Evolutionary conservation across 2,329 filamentous ascomycete genomes (phyloP).

Genomic region (Aureobasidium sp.): DNA sequence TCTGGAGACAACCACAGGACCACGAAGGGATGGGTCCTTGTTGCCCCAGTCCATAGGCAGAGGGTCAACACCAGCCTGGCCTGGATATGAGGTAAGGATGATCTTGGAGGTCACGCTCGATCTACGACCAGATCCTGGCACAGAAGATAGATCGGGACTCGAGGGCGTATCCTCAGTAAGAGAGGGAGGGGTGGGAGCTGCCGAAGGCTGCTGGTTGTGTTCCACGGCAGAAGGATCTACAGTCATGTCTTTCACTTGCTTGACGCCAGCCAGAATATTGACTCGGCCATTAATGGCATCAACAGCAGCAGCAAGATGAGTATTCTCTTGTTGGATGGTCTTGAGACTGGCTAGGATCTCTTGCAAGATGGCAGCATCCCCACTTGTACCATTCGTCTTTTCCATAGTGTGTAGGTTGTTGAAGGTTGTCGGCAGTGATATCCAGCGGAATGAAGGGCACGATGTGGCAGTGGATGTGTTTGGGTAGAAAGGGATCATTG

Average conservation of each 20-base stretch:
- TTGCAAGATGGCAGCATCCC: conserved; percentile 34
- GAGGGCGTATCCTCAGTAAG: neutral
- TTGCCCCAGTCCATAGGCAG: conserved; percentile 83
- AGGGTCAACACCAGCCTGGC: conserved; percentile 91
- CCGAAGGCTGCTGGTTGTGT: conserved; percentile 1
- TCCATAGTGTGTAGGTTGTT: neutral
- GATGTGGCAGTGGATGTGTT: neutral
- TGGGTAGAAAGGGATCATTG: neutral
- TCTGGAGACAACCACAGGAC: conserved; percentile 81
- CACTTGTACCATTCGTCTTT: neutral
- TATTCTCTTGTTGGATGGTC: conserved; percentile 50
- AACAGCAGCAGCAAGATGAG: conserved; percentile 48
- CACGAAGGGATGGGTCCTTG: conserved; percentile 64
- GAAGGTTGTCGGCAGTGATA: neutral
- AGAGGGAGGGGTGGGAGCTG: neutral
- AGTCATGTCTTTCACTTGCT: conserved; percentile 48
- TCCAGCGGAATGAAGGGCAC: no score
- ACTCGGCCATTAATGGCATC: conserved; percentile 56
- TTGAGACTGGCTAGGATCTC: conserved; percentile 51
- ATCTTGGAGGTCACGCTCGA: conserved; percentile 49
- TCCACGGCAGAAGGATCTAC: conserved; percentile 22
- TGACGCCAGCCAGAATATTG: conserved; percentile 53
- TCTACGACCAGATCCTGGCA: conserved; percentile 19
- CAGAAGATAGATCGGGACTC: neutral
- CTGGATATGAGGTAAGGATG: conserved; percentile 78